Evolutionary conservation across 2,329 filamentous ascomycete genomes (phyloP), one percentile per base, ranked within the genome.

Genomic region (Alternaria hordeiaustralica): DNA sequence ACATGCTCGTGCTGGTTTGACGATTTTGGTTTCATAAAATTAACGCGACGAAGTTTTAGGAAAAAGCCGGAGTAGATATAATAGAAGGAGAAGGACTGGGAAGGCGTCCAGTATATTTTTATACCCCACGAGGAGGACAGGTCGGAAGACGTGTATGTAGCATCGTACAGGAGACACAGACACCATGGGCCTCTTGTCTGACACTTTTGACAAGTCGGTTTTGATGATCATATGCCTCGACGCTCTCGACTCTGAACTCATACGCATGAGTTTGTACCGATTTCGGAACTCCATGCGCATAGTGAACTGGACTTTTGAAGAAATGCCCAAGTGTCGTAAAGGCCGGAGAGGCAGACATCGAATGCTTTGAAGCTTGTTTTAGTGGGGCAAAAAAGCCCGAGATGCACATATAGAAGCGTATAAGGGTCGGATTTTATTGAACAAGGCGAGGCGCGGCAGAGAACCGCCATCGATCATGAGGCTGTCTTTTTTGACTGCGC

Each of bases 291-390:
- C 13, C 13, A 36, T 33, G 6, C 5, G 13, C 0, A 15, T 2
- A 15, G 30, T 4, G 3, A 8, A 7, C 0, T 7, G 13, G 4
- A 7, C 6, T 33, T 7, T 33, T 36, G 6, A 36, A 36, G 30
- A 15, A 15, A 36, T 36, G 6, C 30, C 30, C 30, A 4, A 15
- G 30, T 36, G 0, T 8, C 13, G 30, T 6, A 36, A 36, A 15
- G 30, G 13, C 30, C 13, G 6, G 30, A 36, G 30, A 36, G 4
- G 13, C 30, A 36, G 30, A 8, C 30, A 36, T 36, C 7, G 3
- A 0, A 15, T 0, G 0, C 6, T 3, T 15, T 3, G 1, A 4
- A 36, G 1, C 3, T 3, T 4, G 10, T 36, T 36, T 36, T 15
- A 15, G 13, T 36, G 1, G 7, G 15, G 6, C 6, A 15, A 36